phyloP scores from a whole-genome alignment of 1,284 basidiomycete species.

The Anthracocystis walkeri region DNA sequence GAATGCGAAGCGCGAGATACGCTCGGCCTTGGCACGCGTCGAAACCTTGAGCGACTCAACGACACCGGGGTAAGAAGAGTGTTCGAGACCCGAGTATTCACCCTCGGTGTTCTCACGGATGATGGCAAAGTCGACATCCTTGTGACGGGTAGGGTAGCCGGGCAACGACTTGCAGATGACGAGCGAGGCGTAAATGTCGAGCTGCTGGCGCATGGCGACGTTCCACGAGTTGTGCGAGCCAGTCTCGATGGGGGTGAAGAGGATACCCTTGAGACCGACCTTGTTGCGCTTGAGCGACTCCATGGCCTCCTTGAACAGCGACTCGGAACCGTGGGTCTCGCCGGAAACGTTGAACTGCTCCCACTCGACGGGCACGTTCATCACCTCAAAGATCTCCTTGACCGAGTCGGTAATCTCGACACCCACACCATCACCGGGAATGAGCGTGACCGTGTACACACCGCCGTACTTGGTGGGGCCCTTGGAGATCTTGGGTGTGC shows the following conservation, averaged over 20 bases:
- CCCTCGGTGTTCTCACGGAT: slow-evolving; percentile 99
- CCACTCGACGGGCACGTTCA: slow-evolving; percentile 99
- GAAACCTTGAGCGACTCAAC: slow-evolving; percentile 99
- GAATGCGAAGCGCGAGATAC: slow-evolving; percentile 96
- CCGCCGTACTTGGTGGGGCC: slow-evolving; percentile 94
- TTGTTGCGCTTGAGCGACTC: slow-evolving; percentile 94
- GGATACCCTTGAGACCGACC: slow-evolving; percentile 98
- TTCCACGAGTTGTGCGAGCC: slow-evolving; percentile 99
- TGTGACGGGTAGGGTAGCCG: slow-evolving; percentile 95
- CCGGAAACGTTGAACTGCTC: slow-evolving; percentile 98
- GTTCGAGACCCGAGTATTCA: slow-evolving; percentile 98
- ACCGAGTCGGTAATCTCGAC: slow-evolving; percentile 97
- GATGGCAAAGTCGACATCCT: slow-evolving; percentile 97
- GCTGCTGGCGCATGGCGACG: slow-evolving; percentile 98
- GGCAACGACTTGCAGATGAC: slow-evolving; percentile 98
- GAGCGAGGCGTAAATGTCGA: slow-evolving; percentile 98
- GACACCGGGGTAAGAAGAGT: slow-evolving; percentile 93
- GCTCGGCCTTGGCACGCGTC: slow-evolving; percentile 93
- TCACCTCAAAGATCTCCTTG: slow-evolving; percentile 97
- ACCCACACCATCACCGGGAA: slow-evolving; percentile 76
- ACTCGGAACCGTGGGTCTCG: slow-evolving; percentile 91
- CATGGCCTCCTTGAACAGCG: slow-evolving; percentile 93
- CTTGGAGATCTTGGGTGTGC: slow-evolving; percentile 80
- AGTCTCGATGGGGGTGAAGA: slow-evolving; percentile 97
- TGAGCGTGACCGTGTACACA: slow-evolving; percentile 73